Evolutionary conservation across 163 green algal genomes (phyloP).

Genomic region (Trebouxia gelatinosa): DNA sequence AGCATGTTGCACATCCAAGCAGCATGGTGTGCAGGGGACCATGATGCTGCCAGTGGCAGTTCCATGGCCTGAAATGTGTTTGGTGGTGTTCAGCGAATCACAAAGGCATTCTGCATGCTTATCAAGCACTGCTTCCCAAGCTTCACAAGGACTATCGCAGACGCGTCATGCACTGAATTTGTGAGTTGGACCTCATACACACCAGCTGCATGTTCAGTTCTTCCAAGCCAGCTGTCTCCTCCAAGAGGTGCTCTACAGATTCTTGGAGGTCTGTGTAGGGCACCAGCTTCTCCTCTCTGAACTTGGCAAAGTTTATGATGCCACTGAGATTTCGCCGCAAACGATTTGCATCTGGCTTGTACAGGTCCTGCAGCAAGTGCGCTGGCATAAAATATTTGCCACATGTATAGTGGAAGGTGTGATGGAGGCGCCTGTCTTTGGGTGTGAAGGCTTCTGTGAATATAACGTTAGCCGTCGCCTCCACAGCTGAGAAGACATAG

Average conservation of each 20-base stretch:
- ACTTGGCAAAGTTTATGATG: conserved; percentile 95
- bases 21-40: background rate
- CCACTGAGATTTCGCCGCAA: conserved; percentile 80
- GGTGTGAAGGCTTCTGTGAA: too few relatives aligned
- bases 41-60: too few relatives aligned
- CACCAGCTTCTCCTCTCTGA: conserved; percentile 88
- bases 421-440: too few relatives aligned
- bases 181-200: too few relatives aligned
- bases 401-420: too few relatives aligned
- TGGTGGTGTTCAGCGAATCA: background rate
- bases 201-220: conserved; percentile 50
- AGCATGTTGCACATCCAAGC: background rate
- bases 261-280: conserved; percentile 63
- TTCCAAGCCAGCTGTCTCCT: conserved; percentile 46
- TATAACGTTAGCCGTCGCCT: too few relatives aligned
- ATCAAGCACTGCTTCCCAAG: background rate
- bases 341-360: conserved; percentile 80
- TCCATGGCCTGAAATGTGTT: too few relatives aligned
- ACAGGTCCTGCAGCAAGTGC: conserved; percentile 69
- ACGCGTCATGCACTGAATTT: too few relatives aligned
- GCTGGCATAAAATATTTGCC: background rate
- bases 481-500: too few relatives aligned
- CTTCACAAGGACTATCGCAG: too few relatives aligned
- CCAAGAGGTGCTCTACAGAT: conserved; percentile 38
- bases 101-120: background rate